Evolutionary conservation across 179 eudicot species (phyloP).

Genomic region (Gypsophila paniculata): DNA sequence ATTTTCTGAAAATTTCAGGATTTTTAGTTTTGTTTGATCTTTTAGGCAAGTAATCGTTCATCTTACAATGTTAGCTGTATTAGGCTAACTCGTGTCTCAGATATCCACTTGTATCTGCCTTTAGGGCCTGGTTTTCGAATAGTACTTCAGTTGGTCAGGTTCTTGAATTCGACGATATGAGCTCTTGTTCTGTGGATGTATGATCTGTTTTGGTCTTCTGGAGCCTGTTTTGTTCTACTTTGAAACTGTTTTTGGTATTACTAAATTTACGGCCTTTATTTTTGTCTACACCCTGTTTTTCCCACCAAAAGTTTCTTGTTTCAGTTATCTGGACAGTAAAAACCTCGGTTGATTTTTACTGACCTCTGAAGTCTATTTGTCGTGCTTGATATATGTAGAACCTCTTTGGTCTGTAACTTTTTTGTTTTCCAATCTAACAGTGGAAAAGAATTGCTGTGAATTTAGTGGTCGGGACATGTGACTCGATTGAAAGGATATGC

Average conservation of each 20-base stretch:
- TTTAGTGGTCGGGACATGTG: slow-evolving; percentile 24
- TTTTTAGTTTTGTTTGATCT: background rate
- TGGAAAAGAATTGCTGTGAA: background rate
- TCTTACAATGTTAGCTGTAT: background rate
- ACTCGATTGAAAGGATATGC: slow-evolving; percentile 17
- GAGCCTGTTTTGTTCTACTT: background rate
- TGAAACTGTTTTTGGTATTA: background rate
- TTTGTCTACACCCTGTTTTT: background rate
- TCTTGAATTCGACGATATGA: background rate
- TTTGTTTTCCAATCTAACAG: slow-evolving; percentile 13
- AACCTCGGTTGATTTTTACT: background rate
- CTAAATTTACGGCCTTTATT: background rate
- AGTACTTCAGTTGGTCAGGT: background rate
- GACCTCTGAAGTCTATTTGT: background rate
- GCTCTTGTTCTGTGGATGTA: background rate
- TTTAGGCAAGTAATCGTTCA: background rate
- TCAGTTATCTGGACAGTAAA: background rate
- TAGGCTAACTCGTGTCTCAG: background rate
- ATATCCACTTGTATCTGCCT: background rate
- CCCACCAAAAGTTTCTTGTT: background rate
- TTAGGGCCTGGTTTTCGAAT: background rate
- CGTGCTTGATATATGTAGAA: slow-evolving; percentile 3
- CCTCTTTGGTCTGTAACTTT: background rate
- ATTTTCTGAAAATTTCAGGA: background rate
- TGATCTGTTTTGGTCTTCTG: too few species aligned